These are phyloP conservation scores for Starmerella stellata DNA, from an alignment of 805 yeast genomes.

Conservation along the genomic window DNA sequence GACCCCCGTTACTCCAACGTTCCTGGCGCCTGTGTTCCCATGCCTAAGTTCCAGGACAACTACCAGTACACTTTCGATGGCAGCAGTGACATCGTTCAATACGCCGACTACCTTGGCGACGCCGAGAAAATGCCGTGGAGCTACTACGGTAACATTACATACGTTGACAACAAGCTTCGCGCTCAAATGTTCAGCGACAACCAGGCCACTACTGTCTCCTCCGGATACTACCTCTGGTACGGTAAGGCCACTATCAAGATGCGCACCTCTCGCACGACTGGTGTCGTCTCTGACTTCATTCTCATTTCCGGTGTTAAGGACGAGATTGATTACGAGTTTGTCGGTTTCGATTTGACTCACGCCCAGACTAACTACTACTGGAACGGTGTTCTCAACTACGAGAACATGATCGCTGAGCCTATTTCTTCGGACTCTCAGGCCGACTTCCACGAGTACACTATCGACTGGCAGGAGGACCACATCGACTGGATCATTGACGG, in stretches of 20 bases:
- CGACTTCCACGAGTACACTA: conserved; percentile 52
- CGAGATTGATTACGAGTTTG: conserved; percentile 76
- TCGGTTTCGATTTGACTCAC: conserved; percentile 49
- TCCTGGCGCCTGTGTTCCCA: conserved; percentile 61
- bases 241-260: conserved; percentile 56
- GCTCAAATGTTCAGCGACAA: conserved; percentile 64
- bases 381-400: conserved; percentile 53
- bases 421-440: conserved; percentile 37
- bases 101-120: conserved; percentile 48
- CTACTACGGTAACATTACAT: conserved; percentile 34
- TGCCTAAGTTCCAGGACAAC: conserved; percentile 37
- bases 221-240: conserved; percentile 70
- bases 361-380: conserved; percentile 70
- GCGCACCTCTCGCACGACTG: conserved; percentile 56
- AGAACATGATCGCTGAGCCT: conserved; percentile 33
- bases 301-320: conserved; percentile 70
- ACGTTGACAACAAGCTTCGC: conserved; percentile 37
- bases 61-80: conserved; percentile 18
- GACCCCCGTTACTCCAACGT: conserved; percentile 54
- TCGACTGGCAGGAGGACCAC: conserved; percentile 67
- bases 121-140: conserved; percentile 49
- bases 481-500: conserved; percentile 64
- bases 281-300: conserved; percentile 74
- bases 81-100: conserved; percentile 23
- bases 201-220: conserved; percentile 63